Evolutionary conservation across 2,329 filamentous ascomycete genomes (phyloP), one percentile per base, ranked within the genome.

Genomic region (Fusarium duplospermum): DNA sequence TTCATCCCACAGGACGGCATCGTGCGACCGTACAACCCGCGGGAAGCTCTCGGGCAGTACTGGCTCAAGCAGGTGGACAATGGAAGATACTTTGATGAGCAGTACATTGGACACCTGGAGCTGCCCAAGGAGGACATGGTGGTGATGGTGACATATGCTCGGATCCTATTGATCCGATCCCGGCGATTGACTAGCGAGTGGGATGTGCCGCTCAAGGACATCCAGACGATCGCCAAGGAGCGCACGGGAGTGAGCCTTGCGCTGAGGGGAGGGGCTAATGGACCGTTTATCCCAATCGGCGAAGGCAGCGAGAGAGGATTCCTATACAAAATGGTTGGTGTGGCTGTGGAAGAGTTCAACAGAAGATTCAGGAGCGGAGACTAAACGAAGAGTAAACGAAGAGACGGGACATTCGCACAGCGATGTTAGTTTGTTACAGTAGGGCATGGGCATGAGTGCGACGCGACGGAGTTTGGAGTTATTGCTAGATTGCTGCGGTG

Each of bases 31-130:
- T 99, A 98, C 86, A 95, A 92, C 65, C 94, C 97, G 81, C 94
- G 96, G 56, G 96, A 99, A 86, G 95, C 96, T 0, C 91, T 99
- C 4, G 96, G 96, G 1, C 96, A 99, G 82, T 98, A 94, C 86
- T 99, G 96, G 97, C 91, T 99, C 74, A 99, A 99, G 88, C 97
- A 98, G 68, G 91, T 97, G 13, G 96, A 99, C 84, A 96, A 98
- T 74, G 96, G 96, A 71, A 96, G 95, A 82, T 98, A 96, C 87
- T 99, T 99, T 89, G 93, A 97, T 84, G 96, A 99, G 83, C 90
- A 94, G 81, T 99, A 99, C 85, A 96, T 99, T 82, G 97, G 95
- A 6, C 97, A 99, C 81, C 87, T 99, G 6, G 96, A 99, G 83
- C 89, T 99, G 29, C 93, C 94, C 13, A 91, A 92, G 70, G 94